Evolutionary conservation across 2,329 filamentous ascomycete genomes (phyloP).

Genomic region (Phaeoacremonium minimum): DNA sequence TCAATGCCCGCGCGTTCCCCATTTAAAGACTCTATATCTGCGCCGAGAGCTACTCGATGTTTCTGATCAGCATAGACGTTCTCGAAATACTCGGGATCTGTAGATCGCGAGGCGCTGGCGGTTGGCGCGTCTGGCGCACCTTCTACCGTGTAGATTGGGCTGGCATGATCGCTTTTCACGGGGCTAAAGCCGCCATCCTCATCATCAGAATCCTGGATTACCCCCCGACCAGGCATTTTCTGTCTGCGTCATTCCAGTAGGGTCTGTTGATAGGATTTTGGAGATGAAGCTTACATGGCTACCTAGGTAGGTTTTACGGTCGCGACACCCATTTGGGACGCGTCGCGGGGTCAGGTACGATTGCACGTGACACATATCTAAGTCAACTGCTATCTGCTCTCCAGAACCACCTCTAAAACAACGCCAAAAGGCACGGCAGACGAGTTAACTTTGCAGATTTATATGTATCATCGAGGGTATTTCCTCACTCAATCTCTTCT

Average conservation of each 20-base stretch:
- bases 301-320: no score
- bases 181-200: conserved; percentile 21
- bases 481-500: conserved; percentile 64
- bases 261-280: no score
- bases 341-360: not conserved
- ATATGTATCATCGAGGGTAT: conserved; percentile 15
- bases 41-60: conserved; percentile 16
- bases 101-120: conserved; percentile 27
- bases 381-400: not conserved
- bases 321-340: conserved; percentile 4
- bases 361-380: not conserved
- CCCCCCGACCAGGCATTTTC: conserved; percentile 19
- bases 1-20: no score
- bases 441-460: no score
- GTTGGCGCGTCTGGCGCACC: conserved; percentile 3
- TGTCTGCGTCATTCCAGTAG: no score
- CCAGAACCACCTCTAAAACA: not conserved
- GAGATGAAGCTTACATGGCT: no score
- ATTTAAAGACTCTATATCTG: no score
- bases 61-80: conserved; percentile 42
- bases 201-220: conserved; percentile 27
- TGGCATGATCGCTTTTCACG: conserved; percentile 11
- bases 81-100: conserved; percentile 43
- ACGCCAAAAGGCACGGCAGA: not conserved
- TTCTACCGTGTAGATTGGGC: not conserved